These are phyloP conservation scores for Hypholoma sublateritium DNA, from an alignment of 768 basidiomycete species.

Conservation along the genomic window DNA sequence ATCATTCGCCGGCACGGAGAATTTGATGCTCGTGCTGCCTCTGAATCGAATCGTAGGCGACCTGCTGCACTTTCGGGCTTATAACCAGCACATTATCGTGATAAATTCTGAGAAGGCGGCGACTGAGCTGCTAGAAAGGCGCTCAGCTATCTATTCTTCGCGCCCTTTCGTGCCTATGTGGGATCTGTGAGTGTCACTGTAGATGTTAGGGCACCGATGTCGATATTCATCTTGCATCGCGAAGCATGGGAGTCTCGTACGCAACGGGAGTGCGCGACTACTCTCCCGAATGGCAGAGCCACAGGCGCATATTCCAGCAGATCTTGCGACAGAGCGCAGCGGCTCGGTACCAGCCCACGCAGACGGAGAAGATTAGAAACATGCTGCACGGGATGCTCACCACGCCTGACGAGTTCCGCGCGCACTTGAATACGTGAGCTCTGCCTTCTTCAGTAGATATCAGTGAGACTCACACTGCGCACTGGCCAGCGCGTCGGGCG, in stretches of 20 bases:
- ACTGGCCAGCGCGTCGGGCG: conserved; percentile 33
- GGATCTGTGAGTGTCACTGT: neutral
- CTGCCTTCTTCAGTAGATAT: neutral
- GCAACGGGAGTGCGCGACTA: neutral
- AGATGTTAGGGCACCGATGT: neutral
- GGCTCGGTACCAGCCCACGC: neutral
- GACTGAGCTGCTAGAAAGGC: neutral
- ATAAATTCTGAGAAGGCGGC: neutral
- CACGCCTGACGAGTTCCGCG: neutral
- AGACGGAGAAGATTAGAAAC: neutral
- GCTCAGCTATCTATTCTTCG: neutral
- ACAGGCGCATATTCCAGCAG: neutral
- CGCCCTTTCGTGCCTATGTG: neutral
- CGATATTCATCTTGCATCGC: neutral
- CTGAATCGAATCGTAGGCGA: neutral
- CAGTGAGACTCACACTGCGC: neutral
- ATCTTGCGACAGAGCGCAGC: neutral
- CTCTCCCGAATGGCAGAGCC: neutral
- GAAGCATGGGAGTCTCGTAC: neutral
- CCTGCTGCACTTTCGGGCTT: neutral
- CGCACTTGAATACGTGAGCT: neutral
- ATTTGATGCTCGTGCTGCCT: neutral
- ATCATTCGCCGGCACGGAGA: neutral
- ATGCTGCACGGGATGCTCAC: neutral
- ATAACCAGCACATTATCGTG: neutral